phyloP scores from a whole-genome alignment of 2,329 filamentous ascomycete species.

The Beauveria sp. region DNA sequence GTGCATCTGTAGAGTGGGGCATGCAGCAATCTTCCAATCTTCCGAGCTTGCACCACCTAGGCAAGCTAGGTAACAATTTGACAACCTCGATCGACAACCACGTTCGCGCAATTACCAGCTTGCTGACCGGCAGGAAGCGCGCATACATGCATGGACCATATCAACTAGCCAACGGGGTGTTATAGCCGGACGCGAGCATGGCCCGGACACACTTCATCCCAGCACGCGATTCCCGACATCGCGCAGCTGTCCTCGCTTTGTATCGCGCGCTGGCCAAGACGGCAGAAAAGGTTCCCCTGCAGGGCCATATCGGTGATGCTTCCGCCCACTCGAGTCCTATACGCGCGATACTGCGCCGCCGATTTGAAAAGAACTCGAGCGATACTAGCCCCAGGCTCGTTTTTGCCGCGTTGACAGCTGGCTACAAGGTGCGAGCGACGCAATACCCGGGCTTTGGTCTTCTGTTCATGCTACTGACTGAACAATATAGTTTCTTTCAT shows the following conservation, averaged over 20 bases:
- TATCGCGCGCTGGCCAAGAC: slow-evolving; percentile 62
- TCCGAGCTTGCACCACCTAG: not conserved
- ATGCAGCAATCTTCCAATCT: not conserved
- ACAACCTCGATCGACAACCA: not conserved
- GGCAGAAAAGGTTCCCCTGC: slow-evolving; percentile 45
- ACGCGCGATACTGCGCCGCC: slow-evolving; percentile 49
- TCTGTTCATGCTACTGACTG: not conserved
- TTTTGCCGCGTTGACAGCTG: slow-evolving; percentile 53
- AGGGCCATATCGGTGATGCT: slow-evolving; percentile 30
- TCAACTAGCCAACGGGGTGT: not conserved
- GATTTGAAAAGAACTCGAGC: slow-evolving; percentile 53
- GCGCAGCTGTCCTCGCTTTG: slow-evolving; percentile 56
- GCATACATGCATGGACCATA: not conserved
- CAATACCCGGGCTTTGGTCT: not conserved
- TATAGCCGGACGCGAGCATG: slow-evolving; percentile 16
- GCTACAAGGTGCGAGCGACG: slow-evolving; percentile 50
- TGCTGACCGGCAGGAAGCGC: not conserved
- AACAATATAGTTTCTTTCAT: slow-evolving; percentile 30
- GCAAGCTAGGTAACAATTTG: not conserved
- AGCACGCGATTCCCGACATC: slow-evolving; percentile 44
- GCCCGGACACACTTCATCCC: slow-evolving; percentile 33
- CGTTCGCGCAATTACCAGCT: not conserved
- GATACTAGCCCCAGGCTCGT: slow-evolving; percentile 54
- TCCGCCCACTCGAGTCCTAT: slow-evolving; percentile 34
- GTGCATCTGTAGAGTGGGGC: not conserved